phyloP scores from a whole-genome alignment of 257 asterid species.

The Primulina tabacum region DNA sequence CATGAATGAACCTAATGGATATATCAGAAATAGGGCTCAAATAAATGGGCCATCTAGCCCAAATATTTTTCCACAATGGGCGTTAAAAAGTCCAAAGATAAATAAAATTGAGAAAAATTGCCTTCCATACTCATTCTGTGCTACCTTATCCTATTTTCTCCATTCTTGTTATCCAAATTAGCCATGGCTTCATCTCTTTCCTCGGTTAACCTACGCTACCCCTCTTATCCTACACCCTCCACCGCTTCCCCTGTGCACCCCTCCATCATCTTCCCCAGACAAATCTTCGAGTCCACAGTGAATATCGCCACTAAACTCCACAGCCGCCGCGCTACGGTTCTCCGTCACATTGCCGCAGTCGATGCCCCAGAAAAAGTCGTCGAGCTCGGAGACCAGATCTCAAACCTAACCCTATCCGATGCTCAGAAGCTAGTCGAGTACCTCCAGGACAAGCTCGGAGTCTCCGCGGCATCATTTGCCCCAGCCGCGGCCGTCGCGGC shows the following conservation, averaged over 20 bases:
- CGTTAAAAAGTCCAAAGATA: too few species aligned
- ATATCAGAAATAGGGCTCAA: background rate
- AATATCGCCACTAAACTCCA: slow-evolving; percentile 29
- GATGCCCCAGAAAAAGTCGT: slow-evolving; percentile 88
- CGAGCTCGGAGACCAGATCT: slow-evolving; percentile 75
- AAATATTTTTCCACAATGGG: too few species aligned
- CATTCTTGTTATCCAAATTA: too few species aligned
- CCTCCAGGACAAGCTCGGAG: slow-evolving; percentile 93
- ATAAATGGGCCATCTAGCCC: background rate
- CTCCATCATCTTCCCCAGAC: slow-evolving; percentile 35
- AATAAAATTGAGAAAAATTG: too few species aligned
- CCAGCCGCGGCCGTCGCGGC: slow-evolving; percentile 64
- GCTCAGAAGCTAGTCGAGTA: slow-evolving; percentile 97
- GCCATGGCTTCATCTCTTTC: slow-evolving; percentile 71
- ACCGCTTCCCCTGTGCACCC: slow-evolving; percentile 23
- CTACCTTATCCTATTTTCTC: slow-evolving; percentile 28
- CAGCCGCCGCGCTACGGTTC: slow-evolving; percentile 45
- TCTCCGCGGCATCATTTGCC: slow-evolving; percentile 84
- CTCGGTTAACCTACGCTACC: slow-evolving; percentile 40
- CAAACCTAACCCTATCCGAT: slow-evolving; percentile 72
- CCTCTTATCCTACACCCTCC: slow-evolving; percentile 35
- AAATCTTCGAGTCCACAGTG: slow-evolving; percentile 35
- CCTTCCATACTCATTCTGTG: background rate
- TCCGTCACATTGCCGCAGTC: slow-evolving; percentile 69
- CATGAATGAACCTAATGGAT: background rate